Evolutionary conservation across 2,329 filamentous ascomycete genomes (phyloP).

Genomic region (Nemania serpens): DNA sequence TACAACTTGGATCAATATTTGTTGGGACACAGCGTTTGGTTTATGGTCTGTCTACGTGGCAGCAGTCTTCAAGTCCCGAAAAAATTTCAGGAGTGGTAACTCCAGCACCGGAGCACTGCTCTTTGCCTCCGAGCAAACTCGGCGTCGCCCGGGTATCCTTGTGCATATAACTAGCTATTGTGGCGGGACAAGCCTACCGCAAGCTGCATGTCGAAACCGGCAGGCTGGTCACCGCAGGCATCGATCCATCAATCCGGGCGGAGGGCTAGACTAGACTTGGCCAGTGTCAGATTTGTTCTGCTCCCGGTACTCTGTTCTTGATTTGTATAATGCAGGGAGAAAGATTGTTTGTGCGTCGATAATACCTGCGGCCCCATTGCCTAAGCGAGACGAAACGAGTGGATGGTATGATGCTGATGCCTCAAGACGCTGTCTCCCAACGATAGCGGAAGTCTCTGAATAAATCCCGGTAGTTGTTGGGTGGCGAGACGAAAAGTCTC

Average conservation of each 20-base stretch:
- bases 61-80: not conserved
- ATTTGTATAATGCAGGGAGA: not conserved
- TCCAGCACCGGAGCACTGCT: not conserved
- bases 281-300: not conserved
- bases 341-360: not conserved
- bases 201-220: slow-evolving; percentile 5
- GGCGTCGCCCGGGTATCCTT: not conserved
- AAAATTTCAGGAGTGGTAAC: not conserved
- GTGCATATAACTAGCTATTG: not conserved
- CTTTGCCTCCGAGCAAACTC: slow-evolving; percentile 1
- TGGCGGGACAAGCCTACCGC: not conserved
- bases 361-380: not conserved
- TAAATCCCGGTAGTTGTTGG: not conserved
- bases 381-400: not conserved
- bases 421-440: not conserved
- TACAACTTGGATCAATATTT: slow-evolving; percentile 2
- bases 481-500: not conserved
- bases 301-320: not conserved
- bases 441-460: not conserved
- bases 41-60: not conserved
- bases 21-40: not conserved
- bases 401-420: not conserved
- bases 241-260: not conserved
- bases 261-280: not conserved
- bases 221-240: not conserved